Conservation (phyloP, 345 rosid genomes). For the Syzygium aqueum region DNA sequence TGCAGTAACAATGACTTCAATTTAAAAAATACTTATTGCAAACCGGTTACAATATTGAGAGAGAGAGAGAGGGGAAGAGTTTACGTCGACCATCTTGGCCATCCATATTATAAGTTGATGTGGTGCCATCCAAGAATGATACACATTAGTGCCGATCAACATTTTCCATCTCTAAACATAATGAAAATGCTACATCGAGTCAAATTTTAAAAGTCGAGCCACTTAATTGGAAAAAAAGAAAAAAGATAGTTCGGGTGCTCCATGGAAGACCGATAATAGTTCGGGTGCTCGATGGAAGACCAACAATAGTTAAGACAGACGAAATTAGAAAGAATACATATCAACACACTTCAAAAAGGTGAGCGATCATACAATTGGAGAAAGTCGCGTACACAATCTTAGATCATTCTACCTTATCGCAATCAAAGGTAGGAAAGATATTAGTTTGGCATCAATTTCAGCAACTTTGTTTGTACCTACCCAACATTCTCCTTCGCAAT, state of each 20-base stretch:
- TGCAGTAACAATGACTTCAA: too few relatives aligned
- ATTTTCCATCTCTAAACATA: too few relatives aligned
- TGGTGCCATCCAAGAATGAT: too few relatives aligned
- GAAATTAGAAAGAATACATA: not conserved
- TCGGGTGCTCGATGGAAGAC: too few relatives aligned
- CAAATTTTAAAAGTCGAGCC: not conserved
- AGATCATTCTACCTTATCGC: not conserved
- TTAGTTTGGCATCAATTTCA: not conserved
- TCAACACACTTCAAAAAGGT: not conserved
- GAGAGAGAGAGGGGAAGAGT: too few relatives aligned
- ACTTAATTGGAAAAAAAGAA: too few relatives aligned
- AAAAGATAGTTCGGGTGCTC: too few relatives aligned
- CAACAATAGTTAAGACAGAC: not conserved
- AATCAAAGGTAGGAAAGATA: not conserved
- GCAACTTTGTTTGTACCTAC: not conserved
- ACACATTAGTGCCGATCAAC: too few relatives aligned
- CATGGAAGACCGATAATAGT: too few relatives aligned
- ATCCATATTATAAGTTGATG: too few relatives aligned
- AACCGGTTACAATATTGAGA: too few relatives aligned
- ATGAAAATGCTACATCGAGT: not conserved
- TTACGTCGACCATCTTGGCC: rapidly evolving
- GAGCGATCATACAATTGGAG: not conserved
- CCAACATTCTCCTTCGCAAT: not conserved
- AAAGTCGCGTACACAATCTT: not conserved
- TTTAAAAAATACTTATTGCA: too few relatives aligned